Conservation (phyloP, 768 basidiomycete species). For the Astraeus odoratus region DNA sequence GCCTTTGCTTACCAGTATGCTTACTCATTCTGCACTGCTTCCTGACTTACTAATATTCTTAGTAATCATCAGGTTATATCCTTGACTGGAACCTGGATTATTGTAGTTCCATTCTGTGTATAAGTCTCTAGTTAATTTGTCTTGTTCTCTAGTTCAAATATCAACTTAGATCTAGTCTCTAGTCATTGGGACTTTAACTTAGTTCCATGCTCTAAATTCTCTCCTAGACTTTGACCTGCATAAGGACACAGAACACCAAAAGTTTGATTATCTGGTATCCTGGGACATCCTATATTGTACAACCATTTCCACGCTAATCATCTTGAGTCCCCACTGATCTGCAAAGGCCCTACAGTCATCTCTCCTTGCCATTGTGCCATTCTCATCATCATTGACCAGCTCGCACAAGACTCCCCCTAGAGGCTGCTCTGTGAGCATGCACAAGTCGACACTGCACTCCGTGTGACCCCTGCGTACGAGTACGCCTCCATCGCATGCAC, state of each 20-base stretch:
- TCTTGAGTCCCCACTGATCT: constrained; percentile 80
- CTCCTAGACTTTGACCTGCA: no score
- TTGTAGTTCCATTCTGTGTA: no score
- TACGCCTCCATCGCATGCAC: constrained; percentile 81
- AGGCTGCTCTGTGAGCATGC: constrained; percentile 57
- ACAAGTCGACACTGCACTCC: constrained; percentile 85
- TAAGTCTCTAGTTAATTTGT: no score
- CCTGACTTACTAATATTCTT: no score
- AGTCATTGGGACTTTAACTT: no score
- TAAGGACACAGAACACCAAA: not conserved
- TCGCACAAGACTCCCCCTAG: constrained; percentile 84
- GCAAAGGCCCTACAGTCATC: constrained; percentile 94
- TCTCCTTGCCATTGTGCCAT: constrained; percentile 89
- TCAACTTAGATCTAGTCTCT: no score
- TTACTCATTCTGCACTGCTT: no score
- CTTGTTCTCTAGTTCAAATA: no score
- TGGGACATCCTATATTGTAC: constrained; percentile 34
- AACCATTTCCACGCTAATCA: constrained; percentile 91
- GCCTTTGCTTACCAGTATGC: no score
- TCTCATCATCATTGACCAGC: constrained; percentile 84
- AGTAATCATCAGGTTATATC: no score
- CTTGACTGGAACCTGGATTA: no score
- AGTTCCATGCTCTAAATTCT: no score
- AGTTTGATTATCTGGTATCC: not conserved
- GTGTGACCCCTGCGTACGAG: constrained; percentile 90